Conservation (phyloP, 345 rosid genomes). For the Moricandia arvensis region DNA sequence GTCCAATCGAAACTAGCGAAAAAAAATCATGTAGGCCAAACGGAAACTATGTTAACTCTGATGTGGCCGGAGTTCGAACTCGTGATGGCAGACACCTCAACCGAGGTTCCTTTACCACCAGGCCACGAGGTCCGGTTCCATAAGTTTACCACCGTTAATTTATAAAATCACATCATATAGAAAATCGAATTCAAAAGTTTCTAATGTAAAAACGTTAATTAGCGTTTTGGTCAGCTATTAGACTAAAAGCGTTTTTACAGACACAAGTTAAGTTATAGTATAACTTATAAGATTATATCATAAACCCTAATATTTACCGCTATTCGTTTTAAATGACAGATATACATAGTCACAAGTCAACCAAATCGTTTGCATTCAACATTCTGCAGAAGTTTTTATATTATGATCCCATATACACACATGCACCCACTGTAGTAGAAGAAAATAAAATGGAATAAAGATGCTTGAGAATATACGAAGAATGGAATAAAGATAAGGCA, state of each 20-base stretch:
- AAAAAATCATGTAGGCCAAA: too few species aligned
- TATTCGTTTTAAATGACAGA: background rate
- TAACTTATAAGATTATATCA: too few species aligned
- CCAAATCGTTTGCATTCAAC: background rate
- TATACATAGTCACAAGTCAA: too few species aligned
- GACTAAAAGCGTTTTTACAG: background rate
- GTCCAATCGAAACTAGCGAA: too few species aligned
- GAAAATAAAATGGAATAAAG: background rate
- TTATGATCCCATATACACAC: background rate
- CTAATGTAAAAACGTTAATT: background rate
- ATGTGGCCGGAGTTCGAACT: too few species aligned
- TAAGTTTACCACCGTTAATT: background rate
- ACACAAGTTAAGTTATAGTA: background rate
- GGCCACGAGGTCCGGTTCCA: too few species aligned
- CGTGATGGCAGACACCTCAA: too few species aligned
- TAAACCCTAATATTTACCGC: too few species aligned
- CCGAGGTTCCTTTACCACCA: too few species aligned
- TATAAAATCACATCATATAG: background rate
- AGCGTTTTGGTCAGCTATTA: background rate
- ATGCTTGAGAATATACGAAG: background rate
- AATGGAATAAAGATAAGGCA: slow-evolving; percentile 1
- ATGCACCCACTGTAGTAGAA: background rate
- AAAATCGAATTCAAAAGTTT: background rate
- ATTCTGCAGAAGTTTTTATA: background rate
- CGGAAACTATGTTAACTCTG: too few species aligned